Evolutionary conservation across 2,329 filamentous ascomycete species (phyloP).

Genomic region (Aspergillus viridinutans): DNA sequence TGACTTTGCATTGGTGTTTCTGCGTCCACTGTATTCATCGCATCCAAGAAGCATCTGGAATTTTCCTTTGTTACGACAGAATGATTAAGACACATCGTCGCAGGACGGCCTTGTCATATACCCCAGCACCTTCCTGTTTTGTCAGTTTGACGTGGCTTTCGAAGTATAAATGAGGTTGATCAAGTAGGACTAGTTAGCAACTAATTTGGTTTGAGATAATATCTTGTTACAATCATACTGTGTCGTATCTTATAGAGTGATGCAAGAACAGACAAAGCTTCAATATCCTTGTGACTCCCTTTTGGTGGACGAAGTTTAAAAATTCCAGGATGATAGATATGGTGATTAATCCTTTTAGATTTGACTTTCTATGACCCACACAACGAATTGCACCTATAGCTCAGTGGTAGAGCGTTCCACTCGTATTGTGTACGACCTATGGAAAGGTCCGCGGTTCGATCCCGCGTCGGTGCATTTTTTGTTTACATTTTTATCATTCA

Average conservation of each 20-base stretch:
- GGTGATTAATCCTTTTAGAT: too few relatives aligned
- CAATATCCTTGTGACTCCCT: too few relatives aligned
- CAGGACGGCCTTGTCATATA: constrained; percentile 7
- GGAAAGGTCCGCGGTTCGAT: background rate
- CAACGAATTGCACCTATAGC: background rate
- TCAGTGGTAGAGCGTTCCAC: background rate
- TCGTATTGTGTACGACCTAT: background rate
- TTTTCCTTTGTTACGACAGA: constrained; percentile 5
- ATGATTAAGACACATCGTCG: constrained; percentile 7
- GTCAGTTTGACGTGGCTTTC: background rate
- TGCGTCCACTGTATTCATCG: background rate
- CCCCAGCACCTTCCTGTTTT: background rate
- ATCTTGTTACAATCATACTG: too few relatives aligned
- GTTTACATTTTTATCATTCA: background rate
- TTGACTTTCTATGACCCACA: background rate
- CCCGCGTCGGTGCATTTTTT: background rate
- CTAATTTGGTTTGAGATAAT: background rate
- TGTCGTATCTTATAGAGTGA: too few relatives aligned
- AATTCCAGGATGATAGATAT: too few relatives aligned
- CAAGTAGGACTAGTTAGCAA: background rate
- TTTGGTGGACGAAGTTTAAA: too few relatives aligned
- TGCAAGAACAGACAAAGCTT: too few relatives aligned
- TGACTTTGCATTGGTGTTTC: background rate
- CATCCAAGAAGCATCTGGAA: background rate
- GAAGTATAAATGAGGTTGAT: background rate